Percentiles rank a stretch among this genome's conserved stretches.
Evolutionary conservation across 1,284 basidiomycete genomes (phyloP).

Genomic region (Gomphus bonarii): DNA sequence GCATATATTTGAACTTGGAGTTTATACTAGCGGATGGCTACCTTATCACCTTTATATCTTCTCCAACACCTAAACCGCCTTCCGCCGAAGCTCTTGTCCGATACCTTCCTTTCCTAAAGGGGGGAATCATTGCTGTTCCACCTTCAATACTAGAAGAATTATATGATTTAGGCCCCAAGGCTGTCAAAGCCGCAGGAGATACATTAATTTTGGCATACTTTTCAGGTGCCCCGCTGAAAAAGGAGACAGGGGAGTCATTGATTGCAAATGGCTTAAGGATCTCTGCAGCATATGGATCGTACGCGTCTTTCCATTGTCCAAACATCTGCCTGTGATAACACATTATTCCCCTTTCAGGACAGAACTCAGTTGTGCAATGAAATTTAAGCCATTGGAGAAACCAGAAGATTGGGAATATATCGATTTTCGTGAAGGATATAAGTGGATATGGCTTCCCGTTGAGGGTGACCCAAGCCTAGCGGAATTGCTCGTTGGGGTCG

Average conservation of each 20-base stretch:
- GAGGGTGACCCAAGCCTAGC: neutral
- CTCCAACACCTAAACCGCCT: neutral
- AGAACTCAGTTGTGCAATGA: neutral
- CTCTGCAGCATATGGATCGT: neutral
- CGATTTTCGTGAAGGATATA: neutral
- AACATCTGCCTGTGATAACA: neutral
- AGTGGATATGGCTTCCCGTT: neutral
- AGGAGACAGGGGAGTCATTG: neutral
- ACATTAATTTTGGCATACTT: neutral
- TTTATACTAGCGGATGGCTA: neutral
- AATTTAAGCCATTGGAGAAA: neutral
- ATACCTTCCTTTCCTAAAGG: neutral
- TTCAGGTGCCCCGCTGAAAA: constrained; percentile 7
- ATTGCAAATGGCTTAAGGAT: neutral
- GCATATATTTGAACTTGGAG: constrained; percentile 15
- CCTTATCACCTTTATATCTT: neutral
- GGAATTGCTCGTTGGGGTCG: neutral
- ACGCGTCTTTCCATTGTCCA: neutral
- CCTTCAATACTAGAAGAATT: neutral
- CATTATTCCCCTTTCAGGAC: neutral
- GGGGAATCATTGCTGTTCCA: neutral
- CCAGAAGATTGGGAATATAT: constrained; percentile 8
- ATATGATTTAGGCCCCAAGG: neutral
- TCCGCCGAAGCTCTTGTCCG: neutral
- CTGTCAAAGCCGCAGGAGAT: neutral